A percentile compares a stretch with the other conserved stretches of the same genome.
phyloP scores from a whole-genome alignment of 2,329 filamentous ascomycete genomes.

The Nemania sp. region DNA sequence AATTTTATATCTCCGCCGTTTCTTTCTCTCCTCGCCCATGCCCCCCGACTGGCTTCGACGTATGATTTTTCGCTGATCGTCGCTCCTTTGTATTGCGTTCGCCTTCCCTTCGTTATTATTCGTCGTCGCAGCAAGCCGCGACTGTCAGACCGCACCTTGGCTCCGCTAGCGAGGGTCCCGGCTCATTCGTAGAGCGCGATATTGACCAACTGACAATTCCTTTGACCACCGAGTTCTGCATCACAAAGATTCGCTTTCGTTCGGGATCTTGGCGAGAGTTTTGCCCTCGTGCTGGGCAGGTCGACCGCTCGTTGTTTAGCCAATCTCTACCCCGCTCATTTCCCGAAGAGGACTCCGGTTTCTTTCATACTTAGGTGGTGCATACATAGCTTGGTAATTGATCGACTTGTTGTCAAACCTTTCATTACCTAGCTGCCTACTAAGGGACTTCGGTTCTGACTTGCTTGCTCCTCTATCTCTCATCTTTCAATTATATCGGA shows the following conservation, averaged over 20 bases:
- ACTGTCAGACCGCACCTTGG: not conserved
- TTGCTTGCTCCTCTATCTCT: too few species aligned
- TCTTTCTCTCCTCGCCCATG: slow-evolving; percentile 1
- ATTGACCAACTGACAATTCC: not conserved
- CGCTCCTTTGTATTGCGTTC: slow-evolving; percentile 21
- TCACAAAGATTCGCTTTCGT: not conserved
- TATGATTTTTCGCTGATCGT: not conserved
- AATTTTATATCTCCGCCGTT: not conserved
- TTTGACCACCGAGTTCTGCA: not conserved
- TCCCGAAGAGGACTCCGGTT: too few species aligned
- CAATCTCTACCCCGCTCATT: not conserved
- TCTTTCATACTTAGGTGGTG: too few species aligned
- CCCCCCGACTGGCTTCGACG: not conserved
- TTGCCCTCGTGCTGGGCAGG: not conserved
- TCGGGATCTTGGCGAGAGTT: not conserved
- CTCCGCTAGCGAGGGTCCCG: not conserved
- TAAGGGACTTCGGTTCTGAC: too few species aligned
- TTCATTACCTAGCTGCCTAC: too few species aligned
- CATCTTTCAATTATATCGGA: too few species aligned
- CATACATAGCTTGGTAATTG: too few species aligned
- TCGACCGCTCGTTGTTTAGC: not conserved
- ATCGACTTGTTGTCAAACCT: too few species aligned
- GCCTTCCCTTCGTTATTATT: slow-evolving; percentile 1
- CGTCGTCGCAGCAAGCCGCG: not conserved
- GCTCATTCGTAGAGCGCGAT: not conserved